Percentiles rank a stretch among this genome's conserved stretches.
Evolutionary conservation across 1,284 basidiomycete species (phyloP).

Genomic region (Boletus sp.): DNA sequence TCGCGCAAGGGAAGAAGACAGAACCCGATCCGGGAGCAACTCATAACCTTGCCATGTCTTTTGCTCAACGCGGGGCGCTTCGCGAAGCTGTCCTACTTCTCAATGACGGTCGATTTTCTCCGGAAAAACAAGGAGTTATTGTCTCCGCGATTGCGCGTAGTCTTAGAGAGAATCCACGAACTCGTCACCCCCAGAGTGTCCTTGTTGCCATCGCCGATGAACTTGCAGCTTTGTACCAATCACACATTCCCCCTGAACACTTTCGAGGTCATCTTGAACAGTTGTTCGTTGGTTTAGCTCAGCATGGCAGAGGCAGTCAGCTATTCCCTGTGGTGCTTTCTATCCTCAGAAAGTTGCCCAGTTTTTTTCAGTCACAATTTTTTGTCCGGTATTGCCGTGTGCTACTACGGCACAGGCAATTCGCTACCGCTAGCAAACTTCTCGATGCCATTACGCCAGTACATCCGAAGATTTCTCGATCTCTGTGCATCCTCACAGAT

Average conservation of each 20-base stretch:
- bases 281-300: conserved; percentile 24
- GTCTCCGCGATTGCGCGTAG: conserved; percentile 23
- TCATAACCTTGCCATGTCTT: conserved; percentile 19
- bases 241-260: conserved; percentile 21
- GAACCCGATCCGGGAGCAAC: background rate
- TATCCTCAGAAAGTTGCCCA: conserved; percentile 16
- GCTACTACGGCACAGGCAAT: conserved; percentile 22
- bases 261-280: conserved; percentile 31
- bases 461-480: conserved; percentile 13
- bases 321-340: conserved; percentile 19
- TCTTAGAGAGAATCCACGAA: conserved; percentile 17
- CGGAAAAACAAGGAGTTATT: conserved; percentile 17
- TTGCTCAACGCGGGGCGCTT: conserved; percentile 18
- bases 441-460: conserved; percentile 7
- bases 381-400: conserved; percentile 22
- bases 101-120: conserved; percentile 11
- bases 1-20: conserved; percentile 1
- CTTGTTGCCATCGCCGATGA: conserved; percentile 18
- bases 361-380: conserved; percentile 25
- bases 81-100: conserved; percentile 17
- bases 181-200: conserved; percentile 6
- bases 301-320: conserved; percentile 17
- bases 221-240: conserved; percentile 23
- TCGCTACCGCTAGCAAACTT: conserved; percentile 14
- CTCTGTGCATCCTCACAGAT: conserved; percentile 9